A percentile compares a stretch with the other conserved stretches of the same genome.
phyloP scores from a whole-genome alignment of 2,329 filamentous ascomycete genomes.

The Byssochlamys sp. region DNA sequence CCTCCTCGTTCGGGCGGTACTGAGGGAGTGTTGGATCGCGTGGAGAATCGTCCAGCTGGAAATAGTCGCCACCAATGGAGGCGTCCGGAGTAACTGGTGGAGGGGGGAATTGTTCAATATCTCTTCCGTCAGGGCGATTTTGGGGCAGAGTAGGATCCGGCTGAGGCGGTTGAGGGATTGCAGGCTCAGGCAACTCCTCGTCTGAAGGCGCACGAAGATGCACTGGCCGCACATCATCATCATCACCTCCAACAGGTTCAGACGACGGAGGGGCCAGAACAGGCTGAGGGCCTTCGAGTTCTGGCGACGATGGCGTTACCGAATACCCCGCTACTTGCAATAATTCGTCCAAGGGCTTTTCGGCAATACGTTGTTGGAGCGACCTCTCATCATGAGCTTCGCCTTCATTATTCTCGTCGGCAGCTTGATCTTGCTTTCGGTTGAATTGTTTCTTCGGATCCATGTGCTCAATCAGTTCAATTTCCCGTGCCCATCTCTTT shows the following conservation, averaged over 20 bases:
- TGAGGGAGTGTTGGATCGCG: conserved; percentile 40
- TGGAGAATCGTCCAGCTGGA: conserved; percentile 3
- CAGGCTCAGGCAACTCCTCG: background rate
- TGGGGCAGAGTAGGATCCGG: conserved; percentile 8
- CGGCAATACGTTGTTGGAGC: conserved; percentile 21
- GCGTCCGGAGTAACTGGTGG: conserved; percentile 4
- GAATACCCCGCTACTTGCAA: conserved; percentile 35
- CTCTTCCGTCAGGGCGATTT: conserved; percentile 10
- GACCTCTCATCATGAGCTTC: conserved; percentile 15
- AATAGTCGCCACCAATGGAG: background rate
- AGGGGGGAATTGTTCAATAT: conserved; percentile 3
- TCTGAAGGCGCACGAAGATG: conserved; percentile 8
- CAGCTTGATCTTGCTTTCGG: conserved; percentile 5
- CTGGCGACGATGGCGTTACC: conserved; percentile 15
- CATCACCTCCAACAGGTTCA: conserved; percentile 11
- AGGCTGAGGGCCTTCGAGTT: conserved; percentile 12
- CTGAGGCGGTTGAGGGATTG: background rate
- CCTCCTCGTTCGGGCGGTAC: conserved; percentile 33
- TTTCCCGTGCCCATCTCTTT: conserved; percentile 41
- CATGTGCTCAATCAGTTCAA: conserved; percentile 26
- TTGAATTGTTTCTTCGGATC: conserved; percentile 18
- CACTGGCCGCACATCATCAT: conserved; percentile 15
- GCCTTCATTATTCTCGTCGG: conserved; percentile 18
- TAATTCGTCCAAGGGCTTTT: conserved; percentile 35
- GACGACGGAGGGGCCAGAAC: conserved; percentile 16